Evolutionary conservation across 345 rosid species (phyloP).

Genomic region (Xanthoceras sorbifolium): DNA sequence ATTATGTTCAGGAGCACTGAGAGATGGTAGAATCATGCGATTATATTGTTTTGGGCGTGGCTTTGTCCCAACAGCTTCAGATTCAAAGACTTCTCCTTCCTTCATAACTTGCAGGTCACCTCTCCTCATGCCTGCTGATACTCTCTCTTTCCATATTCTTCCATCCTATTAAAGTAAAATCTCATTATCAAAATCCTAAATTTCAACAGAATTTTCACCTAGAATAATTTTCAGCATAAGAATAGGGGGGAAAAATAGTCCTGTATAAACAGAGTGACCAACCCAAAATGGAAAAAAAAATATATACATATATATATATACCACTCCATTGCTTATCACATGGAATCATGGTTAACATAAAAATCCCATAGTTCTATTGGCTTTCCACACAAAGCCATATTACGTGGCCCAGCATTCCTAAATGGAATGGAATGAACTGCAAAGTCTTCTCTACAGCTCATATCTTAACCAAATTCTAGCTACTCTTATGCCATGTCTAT

Average conservation of each 20-base stretch:
- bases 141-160: constrained; percentile 92
- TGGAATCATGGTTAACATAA: not conserved
- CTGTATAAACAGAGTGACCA: not conserved
- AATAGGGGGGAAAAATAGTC: not conserved
- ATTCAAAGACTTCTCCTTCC: constrained; percentile 55
- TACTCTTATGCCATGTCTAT: not conserved
- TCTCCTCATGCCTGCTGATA: constrained; percentile 60
- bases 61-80: constrained; percentile 39
- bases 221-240: not conserved
- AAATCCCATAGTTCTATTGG: not conserved
- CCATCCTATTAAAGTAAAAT: constrained; percentile 62
- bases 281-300: not conserved
- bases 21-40: constrained; percentile 74
- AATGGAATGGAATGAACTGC: not conserved
- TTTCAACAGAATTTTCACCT: not conserved
- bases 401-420: not conserved
- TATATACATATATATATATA: not conserved
- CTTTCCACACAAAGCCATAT: constrained; percentile 1
- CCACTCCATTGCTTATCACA: constrained; percentile 1
- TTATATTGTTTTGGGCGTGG: constrained; percentile 43
- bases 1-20: constrained; percentile 91
- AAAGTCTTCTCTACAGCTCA: not conserved
- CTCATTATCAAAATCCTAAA: constrained; percentile 12
- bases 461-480: not conserved
- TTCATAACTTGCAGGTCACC: constrained; percentile 62